Conservation (phyloP, 1,284 basidiomycete species). For the Tremellales sp. region DNA sequence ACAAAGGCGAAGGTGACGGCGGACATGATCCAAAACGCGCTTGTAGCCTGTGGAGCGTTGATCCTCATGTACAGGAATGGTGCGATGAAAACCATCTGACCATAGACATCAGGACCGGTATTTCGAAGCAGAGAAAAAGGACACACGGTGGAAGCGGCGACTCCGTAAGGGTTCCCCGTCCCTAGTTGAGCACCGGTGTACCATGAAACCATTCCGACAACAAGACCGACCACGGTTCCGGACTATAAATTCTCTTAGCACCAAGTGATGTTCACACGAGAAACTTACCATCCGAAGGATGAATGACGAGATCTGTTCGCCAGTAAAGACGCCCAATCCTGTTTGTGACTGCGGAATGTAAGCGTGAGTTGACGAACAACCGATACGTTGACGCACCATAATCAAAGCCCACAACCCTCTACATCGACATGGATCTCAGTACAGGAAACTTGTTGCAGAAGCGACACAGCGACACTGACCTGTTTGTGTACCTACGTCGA, state of each 20-base stretch:
- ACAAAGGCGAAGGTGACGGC: slow-evolving; percentile 47
- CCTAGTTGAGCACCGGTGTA: slow-evolving; percentile 55
- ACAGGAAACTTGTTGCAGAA: neutral
- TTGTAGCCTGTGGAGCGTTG: slow-evolving; percentile 51
- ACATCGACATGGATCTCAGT: neutral
- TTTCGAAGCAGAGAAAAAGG: slow-evolving; percentile 17
- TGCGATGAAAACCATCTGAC: slow-evolving; percentile 52
- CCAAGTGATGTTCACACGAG: neutral
- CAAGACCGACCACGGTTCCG: slow-evolving; percentile 53
- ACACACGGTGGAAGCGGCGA: slow-evolving; percentile 56
- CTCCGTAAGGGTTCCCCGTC: slow-evolving; percentile 58
- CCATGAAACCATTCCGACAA: slow-evolving; percentile 59
- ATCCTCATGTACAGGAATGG: slow-evolving; percentile 58
- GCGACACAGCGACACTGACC: slow-evolving; percentile 11
- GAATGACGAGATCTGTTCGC: slow-evolving; percentile 60
- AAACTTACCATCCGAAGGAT: slow-evolving; percentile 50
- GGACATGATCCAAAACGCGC: slow-evolving; percentile 45
- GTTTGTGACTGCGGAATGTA: slow-evolving; percentile 52
- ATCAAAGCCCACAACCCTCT: slow-evolving; percentile 60
- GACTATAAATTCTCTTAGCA: slow-evolving; percentile 11
- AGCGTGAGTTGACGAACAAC: neutral
- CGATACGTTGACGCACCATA: slow-evolving; percentile 47
- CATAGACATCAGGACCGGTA: neutral
- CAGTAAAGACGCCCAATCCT: slow-evolving; percentile 59
- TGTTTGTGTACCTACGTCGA: slow-evolving; percentile 20